Evolutionary conservation across 306 rosid species (phyloP).

Genomic region (Inga laurina): DNA sequence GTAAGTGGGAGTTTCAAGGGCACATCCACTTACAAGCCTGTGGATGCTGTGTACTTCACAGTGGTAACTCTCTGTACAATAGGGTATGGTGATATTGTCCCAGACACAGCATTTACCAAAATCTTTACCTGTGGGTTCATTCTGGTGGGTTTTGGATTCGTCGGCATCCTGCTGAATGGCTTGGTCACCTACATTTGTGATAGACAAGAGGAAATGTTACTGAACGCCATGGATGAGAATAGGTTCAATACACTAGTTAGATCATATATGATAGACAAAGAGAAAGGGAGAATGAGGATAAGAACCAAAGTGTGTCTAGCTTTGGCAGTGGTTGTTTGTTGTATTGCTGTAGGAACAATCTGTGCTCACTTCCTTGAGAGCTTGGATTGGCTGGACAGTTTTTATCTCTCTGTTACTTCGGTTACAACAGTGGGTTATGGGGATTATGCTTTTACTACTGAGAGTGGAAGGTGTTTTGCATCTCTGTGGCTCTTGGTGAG

Average conservation of each 20-base stretch:
- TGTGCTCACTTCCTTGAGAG: constrained; percentile 49
- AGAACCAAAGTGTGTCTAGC: constrained; percentile 63
- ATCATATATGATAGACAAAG: constrained; percentile 56
- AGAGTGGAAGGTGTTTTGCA: constrained; percentile 66
- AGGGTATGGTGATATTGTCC: constrained; percentile 84
- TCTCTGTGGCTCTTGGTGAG: constrained; percentile 66
- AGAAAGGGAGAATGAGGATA: constrained; percentile 78
- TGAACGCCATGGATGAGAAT: constrained; percentile 56
- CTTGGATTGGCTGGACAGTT: constrained; percentile 54
- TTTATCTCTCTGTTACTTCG: constrained; percentile 70
- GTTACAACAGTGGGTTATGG: constrained; percentile 83
- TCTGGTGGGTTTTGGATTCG: constrained; percentile 64
- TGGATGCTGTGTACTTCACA: constrained; percentile 71
- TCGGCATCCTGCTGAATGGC: constrained; percentile 57
- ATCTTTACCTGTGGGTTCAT: constrained; percentile 63
- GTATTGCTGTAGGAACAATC: constrained; percentile 62
- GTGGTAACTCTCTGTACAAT: constrained; percentile 72
- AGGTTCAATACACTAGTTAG: constrained; percentile 43
- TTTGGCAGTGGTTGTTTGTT: constrained; percentile 49
- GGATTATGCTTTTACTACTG: constrained; percentile 55
- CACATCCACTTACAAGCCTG: constrained; percentile 36
- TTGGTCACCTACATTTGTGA: constrained; percentile 70
- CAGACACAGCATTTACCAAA: constrained; percentile 57
- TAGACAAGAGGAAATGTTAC: constrained; percentile 54
- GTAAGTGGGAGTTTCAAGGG: constrained; percentile 50